Evolutionary conservation across 768 basidiomycete species (phyloP).

Genomic region (Pisolithus orientalis): DNA sequence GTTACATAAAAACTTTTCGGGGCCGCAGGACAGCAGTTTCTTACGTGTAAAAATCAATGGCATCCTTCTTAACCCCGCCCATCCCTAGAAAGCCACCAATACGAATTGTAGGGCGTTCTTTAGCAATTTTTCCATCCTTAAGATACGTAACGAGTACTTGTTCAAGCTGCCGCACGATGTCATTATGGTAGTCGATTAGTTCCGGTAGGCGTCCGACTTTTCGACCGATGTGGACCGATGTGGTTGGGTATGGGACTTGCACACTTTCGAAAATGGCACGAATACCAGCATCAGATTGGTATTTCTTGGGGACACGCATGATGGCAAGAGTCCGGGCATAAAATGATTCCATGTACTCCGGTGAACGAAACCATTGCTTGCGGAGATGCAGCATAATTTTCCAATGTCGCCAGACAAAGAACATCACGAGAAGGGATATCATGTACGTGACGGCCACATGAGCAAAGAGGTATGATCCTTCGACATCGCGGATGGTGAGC

Average conservation of each 20-base stretch:
- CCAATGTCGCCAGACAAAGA: conserved; percentile 72
- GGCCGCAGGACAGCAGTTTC: conserved; percentile 22
- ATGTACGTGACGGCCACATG: conserved; percentile 82
- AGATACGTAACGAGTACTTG: conserved; percentile 84
- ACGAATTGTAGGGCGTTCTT: conserved; percentile 74
- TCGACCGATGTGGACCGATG: conserved; percentile 84
- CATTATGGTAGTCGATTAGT: conserved; percentile 87
- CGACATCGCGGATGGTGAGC: conserved; percentile 82
- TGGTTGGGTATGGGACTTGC: conserved; percentile 84
- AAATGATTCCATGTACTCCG: conserved; percentile 84
- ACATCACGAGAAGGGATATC: conserved; percentile 70
- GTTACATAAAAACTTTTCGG: conserved; percentile 4
- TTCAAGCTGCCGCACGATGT: conserved; percentile 92
- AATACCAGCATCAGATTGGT: conserved; percentile 83
- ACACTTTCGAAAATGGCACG: conserved; percentile 65
- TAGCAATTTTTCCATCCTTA: conserved; percentile 72
- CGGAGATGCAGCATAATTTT: conserved; percentile 72
- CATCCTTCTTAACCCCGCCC: conserved; percentile 82
- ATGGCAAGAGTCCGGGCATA: conserved; percentile 90
- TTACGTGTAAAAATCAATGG: conserved; percentile 90
- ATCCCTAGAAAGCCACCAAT: conserved; percentile 77
- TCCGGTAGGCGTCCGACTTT: conserved; percentile 85
- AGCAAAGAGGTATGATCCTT: conserved; percentile 66
- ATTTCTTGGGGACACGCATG: conserved; percentile 69
- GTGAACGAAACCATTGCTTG: conserved; percentile 81